Evolutionary conservation across 805 yeast genomes (phyloP).

Genomic region (Schwanniomyces pseudopolymorphus): DNA sequence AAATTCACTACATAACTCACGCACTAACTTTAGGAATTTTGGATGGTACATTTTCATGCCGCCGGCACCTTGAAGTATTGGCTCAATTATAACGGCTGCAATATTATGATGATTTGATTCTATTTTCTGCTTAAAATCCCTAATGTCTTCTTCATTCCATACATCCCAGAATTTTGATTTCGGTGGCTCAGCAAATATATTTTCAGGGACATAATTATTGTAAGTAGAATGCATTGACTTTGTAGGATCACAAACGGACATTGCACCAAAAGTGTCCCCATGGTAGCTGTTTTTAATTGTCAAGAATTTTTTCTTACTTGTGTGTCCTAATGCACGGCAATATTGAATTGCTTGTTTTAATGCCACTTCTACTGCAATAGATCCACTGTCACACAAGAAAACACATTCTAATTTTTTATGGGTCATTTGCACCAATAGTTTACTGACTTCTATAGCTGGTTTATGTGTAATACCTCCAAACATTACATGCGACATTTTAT

Average conservation of each 20-base stretch:
- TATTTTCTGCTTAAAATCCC: background rate
- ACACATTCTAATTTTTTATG: slow-evolving; percentile 20
- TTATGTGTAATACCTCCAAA: slow-evolving; percentile 19
- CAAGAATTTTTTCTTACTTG: slow-evolving; percentile 24
- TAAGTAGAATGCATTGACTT: slow-evolving; percentile 32
- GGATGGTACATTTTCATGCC: slow-evolving; percentile 89
- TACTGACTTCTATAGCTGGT: slow-evolving; percentile 24
- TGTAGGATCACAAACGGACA: slow-evolving; percentile 33
- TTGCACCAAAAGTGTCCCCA: slow-evolving; percentile 40
- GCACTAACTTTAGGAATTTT: slow-evolving; percentile 34
- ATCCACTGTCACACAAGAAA: slow-evolving; percentile 12
- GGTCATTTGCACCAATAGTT: slow-evolving; percentile 26
- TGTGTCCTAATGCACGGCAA: slow-evolving; percentile 24
- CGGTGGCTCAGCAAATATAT: slow-evolving; percentile 25
- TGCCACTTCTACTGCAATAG: slow-evolving; percentile 37
- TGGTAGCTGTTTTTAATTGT: slow-evolving; percentile 36
- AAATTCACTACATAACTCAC: slow-evolving; percentile 50
- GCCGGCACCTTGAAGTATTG: slow-evolving; percentile 98
- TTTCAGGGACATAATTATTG: slow-evolving; percentile 23
- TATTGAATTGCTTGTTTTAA: slow-evolving; percentile 34
- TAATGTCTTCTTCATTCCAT: slow-evolving; percentile 12
- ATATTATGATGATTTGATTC: slow-evolving; percentile 51
- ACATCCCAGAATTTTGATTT: slow-evolving; percentile 8
- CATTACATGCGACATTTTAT: slow-evolving; percentile 23
- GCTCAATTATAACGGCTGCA: slow-evolving; percentile 90